Percentiles rank a stretch among this genome's conserved stretches.
Evolutionary conservation across 306 rosid genomes (phyloP).

Genomic region (Vigna hirtella): DNA sequence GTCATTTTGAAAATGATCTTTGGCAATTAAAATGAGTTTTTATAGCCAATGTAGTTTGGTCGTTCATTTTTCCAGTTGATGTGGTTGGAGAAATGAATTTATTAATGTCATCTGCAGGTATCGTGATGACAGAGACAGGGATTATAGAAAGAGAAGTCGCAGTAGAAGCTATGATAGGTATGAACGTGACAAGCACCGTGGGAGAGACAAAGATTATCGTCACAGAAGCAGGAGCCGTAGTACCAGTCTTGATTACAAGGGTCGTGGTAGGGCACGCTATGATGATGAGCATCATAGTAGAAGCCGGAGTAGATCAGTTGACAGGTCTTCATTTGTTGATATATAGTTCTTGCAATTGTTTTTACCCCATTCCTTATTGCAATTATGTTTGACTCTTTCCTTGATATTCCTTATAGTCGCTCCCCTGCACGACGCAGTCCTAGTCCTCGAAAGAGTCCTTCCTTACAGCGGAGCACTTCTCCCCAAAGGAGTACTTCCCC

Average conservation of each 20-base stretch:
- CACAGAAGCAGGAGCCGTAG: constrained; percentile 79
- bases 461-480: constrained; percentile 60
- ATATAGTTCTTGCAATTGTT: background rate
- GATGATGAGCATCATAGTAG: constrained; percentile 65
- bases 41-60: constrained; percentile 3
- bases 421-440: constrained; percentile 67
- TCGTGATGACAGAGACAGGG: constrained; percentile 71
- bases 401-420: constrained; percentile 51
- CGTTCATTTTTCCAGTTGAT: constrained; percentile 2
- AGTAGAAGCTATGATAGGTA: constrained; percentile 77
- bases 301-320: constrained; percentile 71
- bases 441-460: constrained; percentile 66
- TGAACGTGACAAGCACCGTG: constrained; percentile 67
- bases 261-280: constrained; percentile 68
- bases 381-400: background rate
- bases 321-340: constrained; percentile 56
- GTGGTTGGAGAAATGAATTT: background rate
- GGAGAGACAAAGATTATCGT: constrained; percentile 65
- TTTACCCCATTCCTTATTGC: background rate
- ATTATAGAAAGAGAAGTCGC: constrained; percentile 71
- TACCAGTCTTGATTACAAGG: constrained; percentile 72
- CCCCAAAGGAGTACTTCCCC: constrained; percentile 64
- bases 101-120: constrained; percentile 48
- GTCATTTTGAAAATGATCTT: background rate
- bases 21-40: background rate